Evolutionary conservation across 371 early-diverging fungal species (phyloP).

Genomic region (Rhizopus arrhizus): DNA sequence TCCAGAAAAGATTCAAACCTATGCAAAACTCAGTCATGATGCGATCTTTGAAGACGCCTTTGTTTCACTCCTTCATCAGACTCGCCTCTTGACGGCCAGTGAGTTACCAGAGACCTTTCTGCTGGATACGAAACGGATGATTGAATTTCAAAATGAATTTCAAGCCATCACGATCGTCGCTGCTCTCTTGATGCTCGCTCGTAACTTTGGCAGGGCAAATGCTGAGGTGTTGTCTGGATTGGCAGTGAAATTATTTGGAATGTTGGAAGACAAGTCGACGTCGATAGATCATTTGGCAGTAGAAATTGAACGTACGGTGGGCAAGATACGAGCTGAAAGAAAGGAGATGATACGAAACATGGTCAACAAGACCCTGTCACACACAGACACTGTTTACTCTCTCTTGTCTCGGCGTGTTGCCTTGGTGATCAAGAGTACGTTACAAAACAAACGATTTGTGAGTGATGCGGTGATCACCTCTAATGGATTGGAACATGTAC

Average conservation of each 20-base stretch:
- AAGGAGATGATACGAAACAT: slow-evolving; percentile 58
- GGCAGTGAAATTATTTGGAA: slow-evolving; percentile 52
- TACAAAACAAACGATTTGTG: slow-evolving; percentile 57
- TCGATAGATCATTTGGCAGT: slow-evolving; percentile 53
- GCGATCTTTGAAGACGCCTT: slow-evolving; percentile 67
- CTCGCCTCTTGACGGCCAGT: slow-evolving; percentile 9
- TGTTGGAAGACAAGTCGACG: slow-evolving; percentile 56
- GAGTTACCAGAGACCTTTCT: slow-evolving; percentile 71
- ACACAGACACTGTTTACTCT: slow-evolving; percentile 68
- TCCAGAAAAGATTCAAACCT: neutral
- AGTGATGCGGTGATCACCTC: slow-evolving; percentile 50
- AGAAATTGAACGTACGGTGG: slow-evolving; percentile 41
- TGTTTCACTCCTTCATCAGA: slow-evolving; percentile 53
- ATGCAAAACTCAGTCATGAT: neutral
- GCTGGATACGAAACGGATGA: slow-evolving; percentile 66
- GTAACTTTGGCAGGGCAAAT: slow-evolving; percentile 54
- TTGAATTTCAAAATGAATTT: slow-evolving; percentile 64
- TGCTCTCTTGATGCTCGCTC: slow-evolving; percentile 69
- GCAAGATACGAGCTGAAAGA: slow-evolving; percentile 35
- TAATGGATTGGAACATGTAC: slow-evolving; percentile 67
- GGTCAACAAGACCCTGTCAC: slow-evolving; percentile 74
- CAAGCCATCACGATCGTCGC: slow-evolving; percentile 70
- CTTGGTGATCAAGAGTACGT: slow-evolving; percentile 50
- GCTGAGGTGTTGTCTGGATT: slow-evolving; percentile 32
- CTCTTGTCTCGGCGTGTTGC: slow-evolving; percentile 66